These are phyloP conservation scores for Camellia granthamiana DNA, from an alignment of 148 eudicot species.

Conservation along the genomic window DNA sequence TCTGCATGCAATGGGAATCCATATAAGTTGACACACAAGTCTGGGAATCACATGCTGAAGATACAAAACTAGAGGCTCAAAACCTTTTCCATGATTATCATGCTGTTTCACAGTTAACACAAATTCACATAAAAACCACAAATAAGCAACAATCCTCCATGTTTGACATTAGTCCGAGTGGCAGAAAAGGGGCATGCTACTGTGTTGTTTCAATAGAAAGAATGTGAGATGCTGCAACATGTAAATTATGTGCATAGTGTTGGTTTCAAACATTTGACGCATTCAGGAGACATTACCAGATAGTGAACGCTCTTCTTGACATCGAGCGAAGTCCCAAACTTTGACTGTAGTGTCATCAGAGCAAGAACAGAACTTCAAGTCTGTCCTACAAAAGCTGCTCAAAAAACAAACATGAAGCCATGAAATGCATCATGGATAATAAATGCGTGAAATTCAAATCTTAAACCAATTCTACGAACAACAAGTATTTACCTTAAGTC, in stretches of 20 bases:
- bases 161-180: not conserved
- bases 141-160: not conserved
- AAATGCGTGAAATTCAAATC: not conserved
- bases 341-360: constrained; percentile 97
- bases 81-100: not conserved
- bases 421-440: not conserved
- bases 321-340: constrained; percentile 97
- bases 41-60: too few species aligned
- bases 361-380: constrained; percentile 94
- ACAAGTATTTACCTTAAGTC: constrained; percentile 61
- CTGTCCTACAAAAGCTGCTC: constrained; percentile 94
- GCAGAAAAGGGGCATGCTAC: not conserved
- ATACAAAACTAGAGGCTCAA: not conserved
- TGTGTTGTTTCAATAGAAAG: not conserved
- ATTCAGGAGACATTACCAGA: constrained; percentile 74
- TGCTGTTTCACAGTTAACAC: not conserved
- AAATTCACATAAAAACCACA: not conserved
- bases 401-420: constrained; percentile 12
- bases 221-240: not conserved
- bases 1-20: not conserved
- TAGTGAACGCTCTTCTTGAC: constrained; percentile 92
- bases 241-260: not conserved
- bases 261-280: constrained; percentile 7
- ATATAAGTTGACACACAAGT: not conserved
- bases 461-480: not conserved